Percentiles rank a stretch among this genome's conserved stretches.
Evolutionary conservation across 129 eudicot genomes (phyloP).

Genomic region (Dittrichia graveolens): DNA sequence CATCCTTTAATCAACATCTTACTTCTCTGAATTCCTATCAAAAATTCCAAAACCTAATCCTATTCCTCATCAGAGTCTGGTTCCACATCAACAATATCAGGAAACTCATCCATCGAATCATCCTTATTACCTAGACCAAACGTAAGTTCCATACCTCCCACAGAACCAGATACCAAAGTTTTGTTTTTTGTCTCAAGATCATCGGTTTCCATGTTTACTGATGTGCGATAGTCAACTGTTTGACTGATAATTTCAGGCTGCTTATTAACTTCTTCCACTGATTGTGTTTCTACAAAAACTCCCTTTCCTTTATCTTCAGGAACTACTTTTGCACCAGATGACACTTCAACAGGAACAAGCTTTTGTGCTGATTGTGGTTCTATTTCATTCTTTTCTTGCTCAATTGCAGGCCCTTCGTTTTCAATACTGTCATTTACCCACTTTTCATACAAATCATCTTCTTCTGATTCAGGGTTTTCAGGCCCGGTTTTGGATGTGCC

Average conservation of each 20-base stretch:
- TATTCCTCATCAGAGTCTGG: slow-evolving; percentile 72
- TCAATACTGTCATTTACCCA: slow-evolving; percentile 53
- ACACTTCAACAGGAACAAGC: slow-evolving; percentile 11
- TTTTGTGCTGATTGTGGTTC: slow-evolving; percentile 28
- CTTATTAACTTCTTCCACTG: slow-evolving; percentile 22
- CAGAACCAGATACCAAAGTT: slow-evolving; percentile 4
- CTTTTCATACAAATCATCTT: slow-evolving; percentile 57
- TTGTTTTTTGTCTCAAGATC: slow-evolving; percentile 2
- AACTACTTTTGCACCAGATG: slow-evolving; percentile 20
- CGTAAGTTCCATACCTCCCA: slow-evolving; percentile 16
- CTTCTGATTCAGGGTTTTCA: slow-evolving; percentile 49
- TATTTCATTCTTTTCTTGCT: slow-evolving; percentile 25
- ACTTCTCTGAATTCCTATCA: slow-evolving; percentile 17
- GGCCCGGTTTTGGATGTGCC: slow-evolving; percentile 33
- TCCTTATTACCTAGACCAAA: slow-evolving; percentile 42
- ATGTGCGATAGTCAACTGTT: slow-evolving; percentile 11
- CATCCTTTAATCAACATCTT: slow-evolving; percentile 1
- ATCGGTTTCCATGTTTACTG: slow-evolving; percentile 16
- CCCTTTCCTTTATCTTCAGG: slow-evolving; percentile 39
- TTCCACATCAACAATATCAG: slow-evolving; percentile 89
- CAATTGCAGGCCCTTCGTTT: slow-evolving; percentile 34
- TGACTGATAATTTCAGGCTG: slow-evolving; percentile 19
- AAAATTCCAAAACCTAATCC: slow-evolving; percentile 22
- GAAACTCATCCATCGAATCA: slow-evolving; percentile 52
- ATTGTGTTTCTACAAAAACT: slow-evolving; percentile 31